Evolutionary conservation across 2,329 filamentous ascomycete species (phyloP), one percentile per base, ranked within the genome.

Genomic region (Aureobasidium sp.): DNA sequence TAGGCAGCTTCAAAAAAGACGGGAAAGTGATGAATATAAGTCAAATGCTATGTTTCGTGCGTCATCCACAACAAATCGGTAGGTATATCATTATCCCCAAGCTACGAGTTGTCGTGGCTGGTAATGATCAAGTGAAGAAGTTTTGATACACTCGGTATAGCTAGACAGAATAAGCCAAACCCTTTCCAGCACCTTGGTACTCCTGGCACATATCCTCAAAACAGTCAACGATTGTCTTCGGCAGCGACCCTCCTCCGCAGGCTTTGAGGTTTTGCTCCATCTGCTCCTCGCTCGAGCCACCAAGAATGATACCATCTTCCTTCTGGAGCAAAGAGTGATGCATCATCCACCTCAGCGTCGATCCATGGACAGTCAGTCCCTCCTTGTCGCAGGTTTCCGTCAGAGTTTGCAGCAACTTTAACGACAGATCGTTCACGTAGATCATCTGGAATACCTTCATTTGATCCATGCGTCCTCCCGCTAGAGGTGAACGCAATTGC

Each of bases 261-360:
- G 54, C 71, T 25, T 67, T 65, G 18, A 77, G 18, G 45, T 76
- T 78, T 64, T 76, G 68, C 68, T 71, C 64, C 70, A 77, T 68
- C 68, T 78, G 76, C 65, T 71, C 69, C 15, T 61, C 29, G 27
- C 69, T 73, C 13, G 68, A 78, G 15, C 77, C 79, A 3, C 80
- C 80, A 9, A 82, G 70, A 58, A 82, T 80, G 11, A 82, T 68
- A 3, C 70, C 77, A 71, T 82, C 80, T 0, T 73, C 73, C 6
- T 70, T 54, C 11, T 74, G 67, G 18, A 65, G 54, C 9, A 69
- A 70, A 43, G 78, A 82, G 69, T 86, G 83, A 71, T 85, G 78
- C 16, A 75, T 72, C 27, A 80, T 69, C 82, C 82, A 86, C 27
- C 83, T 70, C 66, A 86, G 66, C 1, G 82, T 81, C 53, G 78